Evolutionary conservation across 495 filamentous ascomycete species (phyloP), one percentile per base, ranked within the genome.

Genomic region (Hypoxylon subgilvum): DNA sequence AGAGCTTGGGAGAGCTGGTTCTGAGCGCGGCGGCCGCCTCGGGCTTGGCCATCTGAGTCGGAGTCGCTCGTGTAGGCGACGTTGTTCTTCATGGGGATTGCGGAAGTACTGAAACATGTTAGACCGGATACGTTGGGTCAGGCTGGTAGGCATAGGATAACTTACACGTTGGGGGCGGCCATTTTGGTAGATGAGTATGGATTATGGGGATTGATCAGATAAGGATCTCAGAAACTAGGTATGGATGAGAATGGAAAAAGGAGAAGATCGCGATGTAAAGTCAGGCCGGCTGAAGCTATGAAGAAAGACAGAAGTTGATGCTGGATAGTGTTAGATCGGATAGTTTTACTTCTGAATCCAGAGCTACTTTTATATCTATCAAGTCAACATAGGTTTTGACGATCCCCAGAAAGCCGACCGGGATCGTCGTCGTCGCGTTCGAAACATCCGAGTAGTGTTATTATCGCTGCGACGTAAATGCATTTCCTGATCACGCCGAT

Each of bases 1-100:
- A 69, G 59, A 57, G 60, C 30, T 12, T 60, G 56, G 18, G 68
- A 34, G 14, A 65, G 44, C 43, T 56, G 55, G 63, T 64, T 63
- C 61, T 67, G 35, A 18, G 62, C 19, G 34, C 56, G 55, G 59
- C 63, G 66, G 17, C 69, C 57, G 34, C 70, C 57, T 41, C 69
- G 59, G 16, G 58, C 58, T 28, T 69, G 48, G 64, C 61, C 60
- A 51, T 69, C 48, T 4, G 59, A 64, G 18, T 69, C 63, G 10
- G 66, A 63, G 65, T 66, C 66, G 66, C 63, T 65, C 61, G 56
- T 57, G 45, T 61, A 63, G 30, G 56, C 45, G 43, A 55, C 63
- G 35, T 67, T 63, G 60, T 62, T 71, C 52, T 63, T 65, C 63
- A 57, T 65, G 60, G 61, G 63, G 56, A 63, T 58, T 21, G 56